Evolutionary conservation across 768 basidiomycete genomes (phyloP).

Genomic region (Xerocomus potaroensis): DNA sequence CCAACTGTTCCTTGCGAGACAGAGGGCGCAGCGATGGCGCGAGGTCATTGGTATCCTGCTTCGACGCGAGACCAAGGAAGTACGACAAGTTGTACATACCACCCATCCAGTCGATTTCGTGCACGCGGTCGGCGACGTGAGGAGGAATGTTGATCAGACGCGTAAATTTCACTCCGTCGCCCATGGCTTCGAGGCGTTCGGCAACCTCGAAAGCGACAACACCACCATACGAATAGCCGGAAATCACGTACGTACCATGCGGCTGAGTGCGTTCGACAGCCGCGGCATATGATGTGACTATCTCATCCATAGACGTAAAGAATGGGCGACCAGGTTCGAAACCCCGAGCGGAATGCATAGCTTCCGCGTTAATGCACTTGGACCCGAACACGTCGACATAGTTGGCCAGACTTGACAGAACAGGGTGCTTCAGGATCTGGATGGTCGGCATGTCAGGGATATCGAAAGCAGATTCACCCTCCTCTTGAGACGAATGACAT

Average conservation of each 20-base stretch:
- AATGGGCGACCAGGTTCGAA: constrained; percentile 36
- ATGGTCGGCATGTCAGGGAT: constrained; percentile 32
- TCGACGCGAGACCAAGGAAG: constrained; percentile 34
- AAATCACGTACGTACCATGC: background rate
- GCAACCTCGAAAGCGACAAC: background rate
- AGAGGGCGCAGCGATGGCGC: constrained; percentile 7
- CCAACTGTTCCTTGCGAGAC: constrained; percentile 6
- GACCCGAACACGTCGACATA: constrained; percentile 26
- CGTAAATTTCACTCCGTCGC: constrained; percentile 33
- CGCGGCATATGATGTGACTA: constrained; percentile 33
- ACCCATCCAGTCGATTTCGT: constrained; percentile 37
- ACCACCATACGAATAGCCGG: background rate
- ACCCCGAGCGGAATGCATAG: constrained; percentile 39
- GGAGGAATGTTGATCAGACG: constrained; percentile 41
- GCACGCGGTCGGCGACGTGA: constrained; percentile 38
- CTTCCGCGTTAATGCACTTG: constrained; percentile 6
- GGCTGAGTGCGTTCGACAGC: constrained; percentile 24
- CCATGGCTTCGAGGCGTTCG: constrained; percentile 26
- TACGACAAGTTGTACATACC: constrained; percentile 37
- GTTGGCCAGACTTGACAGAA: constrained; percentile 27
- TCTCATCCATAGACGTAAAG: constrained; percentile 36
- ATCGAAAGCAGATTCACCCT: constrained; percentile 20
- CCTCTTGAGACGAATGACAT: constrained; percentile 29
- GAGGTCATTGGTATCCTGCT: constrained; percentile 2
- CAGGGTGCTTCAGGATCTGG: constrained; percentile 33